Evolutionary conservation across 352 stramenopile genomes (phyloP).

Genomic region (Phytophthora europaea): DNA sequence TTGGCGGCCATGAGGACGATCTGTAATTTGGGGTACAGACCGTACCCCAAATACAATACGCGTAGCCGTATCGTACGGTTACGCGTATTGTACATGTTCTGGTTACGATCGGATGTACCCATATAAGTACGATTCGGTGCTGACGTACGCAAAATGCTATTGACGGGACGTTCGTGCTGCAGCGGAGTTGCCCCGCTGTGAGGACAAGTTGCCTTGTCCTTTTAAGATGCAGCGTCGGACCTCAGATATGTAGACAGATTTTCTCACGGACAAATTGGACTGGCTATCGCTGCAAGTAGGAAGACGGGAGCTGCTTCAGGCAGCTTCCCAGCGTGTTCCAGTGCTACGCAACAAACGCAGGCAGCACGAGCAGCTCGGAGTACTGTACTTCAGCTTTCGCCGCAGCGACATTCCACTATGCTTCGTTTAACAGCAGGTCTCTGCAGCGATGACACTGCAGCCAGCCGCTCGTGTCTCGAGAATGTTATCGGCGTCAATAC

Average conservation of each 20-base stretch:
- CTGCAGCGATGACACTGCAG: neutral
- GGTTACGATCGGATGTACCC: no score
- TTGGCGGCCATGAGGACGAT: slow-evolving; percentile 37
- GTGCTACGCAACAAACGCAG: neutral
- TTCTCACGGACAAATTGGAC: neutral
- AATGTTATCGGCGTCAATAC: neutral
- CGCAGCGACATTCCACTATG: neutral
- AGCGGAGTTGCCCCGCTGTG: neutral
- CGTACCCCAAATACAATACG: no score
- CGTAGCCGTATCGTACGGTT: no score
- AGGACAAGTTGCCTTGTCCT: neutral
- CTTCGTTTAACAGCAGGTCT: neutral
- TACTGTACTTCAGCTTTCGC: neutral
- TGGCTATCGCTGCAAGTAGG: slow-evolving; percentile 24
- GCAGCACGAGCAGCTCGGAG: neutral
- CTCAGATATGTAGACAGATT: neutral
- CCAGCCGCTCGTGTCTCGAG: neutral
- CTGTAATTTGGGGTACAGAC: neutral
- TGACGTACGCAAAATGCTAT: slow-evolving; percentile 5
- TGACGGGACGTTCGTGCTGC: neutral
- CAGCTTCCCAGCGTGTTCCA: slow-evolving; percentile 13
- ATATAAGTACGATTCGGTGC: slow-evolving; percentile 17
- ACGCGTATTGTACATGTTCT: no score
- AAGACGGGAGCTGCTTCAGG: slow-evolving; percentile 14
- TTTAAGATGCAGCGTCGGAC: neutral